These are phyloP conservation scores for Tolypocladium album DNA, from an alignment of 2,329 filamentous ascomycete genomes.

Conservation along the genomic window DNA sequence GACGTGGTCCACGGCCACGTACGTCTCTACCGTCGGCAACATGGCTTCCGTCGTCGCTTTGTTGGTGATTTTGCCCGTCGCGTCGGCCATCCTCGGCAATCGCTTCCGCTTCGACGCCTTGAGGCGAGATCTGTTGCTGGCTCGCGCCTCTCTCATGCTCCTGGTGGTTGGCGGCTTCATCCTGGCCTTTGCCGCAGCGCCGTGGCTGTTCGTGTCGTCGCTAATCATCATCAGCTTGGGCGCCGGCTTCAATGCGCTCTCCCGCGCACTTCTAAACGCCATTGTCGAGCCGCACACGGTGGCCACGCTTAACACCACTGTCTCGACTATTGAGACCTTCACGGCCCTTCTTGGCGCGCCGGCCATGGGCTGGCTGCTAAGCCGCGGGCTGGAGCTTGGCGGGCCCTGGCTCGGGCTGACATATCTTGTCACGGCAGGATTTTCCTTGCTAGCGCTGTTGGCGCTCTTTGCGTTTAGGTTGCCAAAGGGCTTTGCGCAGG, in stretches of 20 bases:
- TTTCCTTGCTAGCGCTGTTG: slow-evolving; percentile 17
- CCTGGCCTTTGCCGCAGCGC: slow-evolving; percentile 23
- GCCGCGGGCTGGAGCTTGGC: slow-evolving; percentile 32
- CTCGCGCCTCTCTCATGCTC: slow-evolving; percentile 21
- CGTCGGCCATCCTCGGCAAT: slow-evolving; percentile 20
- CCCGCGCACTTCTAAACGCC: slow-evolving; percentile 39
- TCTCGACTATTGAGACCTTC: slow-evolving; percentile 37
- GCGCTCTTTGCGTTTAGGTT: slow-evolving; percentile 20
- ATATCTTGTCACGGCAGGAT: slow-evolving; percentile 26
- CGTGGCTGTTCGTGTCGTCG: slow-evolving; percentile 23
- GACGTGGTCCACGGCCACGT: slow-evolving; percentile 34
- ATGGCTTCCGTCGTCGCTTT: slow-evolving; percentile 25
- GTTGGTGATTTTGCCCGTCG: slow-evolving; percentile 24
- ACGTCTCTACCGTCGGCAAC: slow-evolving; percentile 27
- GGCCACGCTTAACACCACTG: slow-evolving; percentile 40
- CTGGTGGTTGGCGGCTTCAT: slow-evolving; percentile 23
- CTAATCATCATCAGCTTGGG: slow-evolving; percentile 36
- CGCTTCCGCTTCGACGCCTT: slow-evolving; percentile 18
- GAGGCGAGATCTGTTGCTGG: slow-evolving; percentile 28
- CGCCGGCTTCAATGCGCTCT: slow-evolving; percentile 27
- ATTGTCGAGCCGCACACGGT: slow-evolving; percentile 43
- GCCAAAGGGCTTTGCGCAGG: slow-evolving; percentile 10
- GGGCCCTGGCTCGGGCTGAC: slow-evolving; percentile 39
- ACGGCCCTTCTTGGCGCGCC: slow-evolving; percentile 37
- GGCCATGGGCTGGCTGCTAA: slow-evolving; percentile 33